Evolutionary conservation across 2,329 filamentous ascomycete genomes (phyloP).

Genomic region (Mollisiaceae sp.): DNA sequence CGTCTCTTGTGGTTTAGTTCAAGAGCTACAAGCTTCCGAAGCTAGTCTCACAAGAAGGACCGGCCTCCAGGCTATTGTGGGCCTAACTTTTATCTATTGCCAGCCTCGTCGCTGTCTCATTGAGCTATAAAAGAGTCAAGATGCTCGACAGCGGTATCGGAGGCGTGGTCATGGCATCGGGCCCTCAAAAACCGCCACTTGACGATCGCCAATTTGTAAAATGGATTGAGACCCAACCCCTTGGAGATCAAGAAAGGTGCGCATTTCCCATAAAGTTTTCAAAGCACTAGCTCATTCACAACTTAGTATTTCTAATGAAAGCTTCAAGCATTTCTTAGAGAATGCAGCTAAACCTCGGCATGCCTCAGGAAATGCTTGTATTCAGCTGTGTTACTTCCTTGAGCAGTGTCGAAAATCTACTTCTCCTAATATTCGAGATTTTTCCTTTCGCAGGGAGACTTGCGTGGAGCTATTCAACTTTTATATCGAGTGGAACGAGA

Average conservation of each 20-base stretch:
- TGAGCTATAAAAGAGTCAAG: not conserved
- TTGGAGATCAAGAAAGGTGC: conserved; percentile 46
- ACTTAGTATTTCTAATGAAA: conserved; percentile 33
- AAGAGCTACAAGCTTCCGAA: too few relatives aligned
- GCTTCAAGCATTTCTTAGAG: conserved; percentile 33
- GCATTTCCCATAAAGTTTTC: not conserved
- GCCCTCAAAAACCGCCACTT: conserved; percentile 18
- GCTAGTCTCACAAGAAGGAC: too few relatives aligned
- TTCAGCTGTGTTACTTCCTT: conserved; percentile 66
- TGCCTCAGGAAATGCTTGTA: conserved; percentile 61
- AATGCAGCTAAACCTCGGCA: conserved; percentile 54
- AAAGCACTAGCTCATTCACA: conserved; percentile 1
- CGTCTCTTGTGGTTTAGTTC: too few relatives aligned
- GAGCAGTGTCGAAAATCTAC: conserved; percentile 61
- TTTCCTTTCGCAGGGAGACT: conserved; percentile 58
- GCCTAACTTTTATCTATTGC: too few relatives aligned
- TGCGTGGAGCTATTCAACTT: conserved; percentile 61
- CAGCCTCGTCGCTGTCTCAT: not conserved
- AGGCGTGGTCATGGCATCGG: not conserved
- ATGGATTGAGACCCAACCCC: conserved; percentile 51
- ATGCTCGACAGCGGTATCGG: not conserved
- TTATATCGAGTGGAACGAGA: conserved; percentile 71
- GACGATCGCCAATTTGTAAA: conserved; percentile 39
- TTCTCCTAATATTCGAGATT: conserved; percentile 48
- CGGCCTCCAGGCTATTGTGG: too few relatives aligned